These are phyloP conservation scores for Trichocladium antarcticum DNA, from an alignment of 495 filamentous ascomycete genomes.

Conservation along the genomic window DNA sequence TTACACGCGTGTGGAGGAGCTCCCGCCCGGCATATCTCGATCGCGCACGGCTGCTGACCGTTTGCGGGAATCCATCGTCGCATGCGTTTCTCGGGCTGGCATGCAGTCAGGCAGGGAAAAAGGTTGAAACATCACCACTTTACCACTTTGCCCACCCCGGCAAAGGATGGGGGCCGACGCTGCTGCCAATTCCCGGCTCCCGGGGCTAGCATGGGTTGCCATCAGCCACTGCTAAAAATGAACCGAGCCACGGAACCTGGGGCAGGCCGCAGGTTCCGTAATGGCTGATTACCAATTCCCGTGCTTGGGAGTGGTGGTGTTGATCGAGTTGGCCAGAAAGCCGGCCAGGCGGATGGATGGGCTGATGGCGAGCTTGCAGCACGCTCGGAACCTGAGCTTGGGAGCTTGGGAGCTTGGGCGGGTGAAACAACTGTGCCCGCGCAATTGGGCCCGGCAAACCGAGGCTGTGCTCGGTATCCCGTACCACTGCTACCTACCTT, in stretches of 20 bases:
- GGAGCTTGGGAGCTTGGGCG: background rate
- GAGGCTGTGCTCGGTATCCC: slow-evolving; percentile 10
- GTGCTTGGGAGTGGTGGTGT: no score
- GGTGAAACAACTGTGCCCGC: slow-evolving; percentile 17
- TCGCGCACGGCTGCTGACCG: slow-evolving; percentile 3
- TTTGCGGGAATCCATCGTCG: background rate
- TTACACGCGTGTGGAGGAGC: slow-evolving; percentile 3
- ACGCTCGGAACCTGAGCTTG: no score
- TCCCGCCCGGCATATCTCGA: slow-evolving; percentile 9
- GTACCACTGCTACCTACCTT: no score
- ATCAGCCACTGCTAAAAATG: slow-evolving; percentile 4
- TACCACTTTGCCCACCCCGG: background rate
- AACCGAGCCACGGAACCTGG: background rate
- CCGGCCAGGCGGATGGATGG: slow-evolving; percentile 8
- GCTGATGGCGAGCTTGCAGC: background rate
- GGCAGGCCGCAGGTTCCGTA: background rate
- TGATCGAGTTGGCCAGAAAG: slow-evolving; percentile 8
- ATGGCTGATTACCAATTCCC: background rate
- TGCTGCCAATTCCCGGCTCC: background rate
- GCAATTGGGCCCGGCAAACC: background rate
- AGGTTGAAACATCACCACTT: background rate
- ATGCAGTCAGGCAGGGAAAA: background rate
- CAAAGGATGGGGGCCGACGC: background rate
- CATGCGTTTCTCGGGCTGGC: background rate
- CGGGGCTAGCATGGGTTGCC: background rate